phyloP scores from a whole-genome alignment of 495 filamentous ascomycete species.

The Alectoria sarmentosa region DNA sequence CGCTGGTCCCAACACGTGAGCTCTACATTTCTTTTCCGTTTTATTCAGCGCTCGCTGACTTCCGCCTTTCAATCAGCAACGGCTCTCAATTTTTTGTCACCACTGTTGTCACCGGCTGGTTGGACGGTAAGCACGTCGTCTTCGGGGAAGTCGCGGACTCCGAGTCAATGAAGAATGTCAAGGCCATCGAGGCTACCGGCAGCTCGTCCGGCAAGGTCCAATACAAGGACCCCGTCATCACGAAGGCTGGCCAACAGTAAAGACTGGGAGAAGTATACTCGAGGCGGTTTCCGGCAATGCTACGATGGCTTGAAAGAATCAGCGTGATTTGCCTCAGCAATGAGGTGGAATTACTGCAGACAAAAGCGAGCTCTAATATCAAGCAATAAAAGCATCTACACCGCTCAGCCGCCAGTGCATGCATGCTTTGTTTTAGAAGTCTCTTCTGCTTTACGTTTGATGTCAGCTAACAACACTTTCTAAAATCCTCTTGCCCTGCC shows the following conservation, averaged over 20 bases:
- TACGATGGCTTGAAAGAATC: slow-evolving; percentile 5
- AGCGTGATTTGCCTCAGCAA: slow-evolving; percentile 5
- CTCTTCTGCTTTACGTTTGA: background rate
- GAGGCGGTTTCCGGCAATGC: background rate
- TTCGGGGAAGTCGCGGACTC: slow-evolving; percentile 84
- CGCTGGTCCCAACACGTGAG: slow-evolving; percentile 78
- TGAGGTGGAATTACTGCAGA: slow-evolving; percentile 6
- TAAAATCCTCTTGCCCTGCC: slow-evolving; percentile 57
- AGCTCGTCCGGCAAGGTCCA: slow-evolving; percentile 53
- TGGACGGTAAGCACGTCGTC: slow-evolving; percentile 96
- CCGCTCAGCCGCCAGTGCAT: background rate
- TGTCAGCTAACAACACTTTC: slow-evolving; percentile 43
- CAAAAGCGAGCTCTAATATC: slow-evolving; percentile 15
- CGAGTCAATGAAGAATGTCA: slow-evolving; percentile 56
- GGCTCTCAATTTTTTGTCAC: slow-evolving; percentile 99
- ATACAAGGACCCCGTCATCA: slow-evolving; percentile 59
- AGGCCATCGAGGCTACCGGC: slow-evolving; percentile 67
- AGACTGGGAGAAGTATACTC: background rate
- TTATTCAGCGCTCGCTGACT: slow-evolving; percentile 14
- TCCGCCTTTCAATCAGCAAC: slow-evolving; percentile 53
- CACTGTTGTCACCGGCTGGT: slow-evolving; percentile 82
- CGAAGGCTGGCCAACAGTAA: slow-evolving; percentile 52
- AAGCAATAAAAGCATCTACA: background rate
- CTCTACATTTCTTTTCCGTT: slow-evolving; percentile 12
- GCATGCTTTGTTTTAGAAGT: background rate